phyloP scores from a whole-genome alignment of 2,329 filamentous ascomycete genomes.

The Sclerotiophoma versabilis region DNA sequence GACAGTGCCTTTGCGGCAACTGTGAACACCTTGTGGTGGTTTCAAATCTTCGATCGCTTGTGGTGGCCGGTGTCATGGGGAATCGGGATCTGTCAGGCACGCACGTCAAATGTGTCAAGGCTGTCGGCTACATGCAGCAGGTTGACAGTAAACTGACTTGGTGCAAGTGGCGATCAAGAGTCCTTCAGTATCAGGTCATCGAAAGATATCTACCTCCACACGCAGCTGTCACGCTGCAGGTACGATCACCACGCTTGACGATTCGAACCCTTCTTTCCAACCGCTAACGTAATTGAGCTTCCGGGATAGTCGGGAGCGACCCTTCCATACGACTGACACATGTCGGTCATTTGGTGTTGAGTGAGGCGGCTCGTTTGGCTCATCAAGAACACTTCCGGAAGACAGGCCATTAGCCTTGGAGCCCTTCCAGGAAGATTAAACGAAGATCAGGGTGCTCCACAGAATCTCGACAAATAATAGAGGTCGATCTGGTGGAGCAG shows the following conservation, averaged over 20 bases:
- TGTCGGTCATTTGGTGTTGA: slow-evolving; percentile 4
- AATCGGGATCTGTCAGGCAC: slow-evolving; percentile 20
- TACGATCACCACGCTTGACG: slow-evolving; percentile 7
- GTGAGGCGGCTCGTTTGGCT: slow-evolving; percentile 18
- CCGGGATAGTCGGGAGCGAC: slow-evolving; percentile 8
- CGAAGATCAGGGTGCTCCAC: slow-evolving; percentile 46
- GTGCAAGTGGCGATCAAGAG: slow-evolving; percentile 16
- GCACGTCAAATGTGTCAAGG: slow-evolving; percentile 26
- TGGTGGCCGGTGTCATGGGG: slow-evolving; percentile 3
- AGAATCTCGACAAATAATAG: slow-evolving; percentile 45
- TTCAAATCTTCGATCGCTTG: slow-evolving; percentile 28
- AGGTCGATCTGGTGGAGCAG: slow-evolving; percentile 43
- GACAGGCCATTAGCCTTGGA: slow-evolving; percentile 33
- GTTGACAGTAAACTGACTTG: slow-evolving; percentile 12
- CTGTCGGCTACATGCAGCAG: slow-evolving; percentile 15
- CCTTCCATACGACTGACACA: slow-evolving; percentile 11
- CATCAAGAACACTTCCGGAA: slow-evolving; percentile 2
- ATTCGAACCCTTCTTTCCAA: slow-evolving; percentile 3
- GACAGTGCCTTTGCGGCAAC: slow-evolving; percentile 29
- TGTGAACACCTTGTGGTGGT: slow-evolving; percentile 37
- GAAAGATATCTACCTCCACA: slow-evolving; percentile 2
- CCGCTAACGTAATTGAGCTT: slow-evolving; percentile 1
- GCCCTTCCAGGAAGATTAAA: slow-evolving; percentile 34
- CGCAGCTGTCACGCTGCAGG: slow-evolving; percentile 21
- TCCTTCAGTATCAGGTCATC: slow-evolving; percentile 11